Base-by-base conservation (phyloP, 108 stramenopile genomes). In the Schizochytrium sp. region DNA sequence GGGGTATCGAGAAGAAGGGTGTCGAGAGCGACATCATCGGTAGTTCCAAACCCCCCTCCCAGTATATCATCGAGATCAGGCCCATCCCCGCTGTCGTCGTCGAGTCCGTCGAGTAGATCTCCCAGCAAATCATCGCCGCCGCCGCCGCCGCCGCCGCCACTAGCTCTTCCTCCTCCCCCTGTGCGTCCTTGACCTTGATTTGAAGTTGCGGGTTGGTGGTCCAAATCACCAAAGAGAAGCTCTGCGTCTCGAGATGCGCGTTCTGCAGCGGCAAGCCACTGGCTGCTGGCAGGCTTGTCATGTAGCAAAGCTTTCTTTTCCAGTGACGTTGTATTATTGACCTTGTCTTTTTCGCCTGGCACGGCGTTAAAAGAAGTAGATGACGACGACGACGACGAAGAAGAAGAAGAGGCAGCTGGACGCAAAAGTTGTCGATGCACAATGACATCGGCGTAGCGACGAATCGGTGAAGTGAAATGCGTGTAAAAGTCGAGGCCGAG, bases 401-500 rank as follows among this genome's bases (percentile, higher is more conserved):
- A 34, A 4, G 8, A 47, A 43, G 21, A 28, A 29, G 23, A 29
- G 23, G 2, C 1, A 14, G 90, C 87, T 5, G 88, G 55, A 10
- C 88, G 90, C 18, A 95, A 88, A 14, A 95, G 93, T 72, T 93
- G 93, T 5, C 92, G 90, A 72, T 95, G 95, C 41, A 95, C 95
- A 4, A 88, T 72, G 5, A 92, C 89, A 60, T 90, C 91, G 43
- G 89, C 91, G 28, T 96, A 96, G 25, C 95, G 90, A 45, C 96
- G 90, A 87, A 97, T 97, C 10, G 96, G 96, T 43, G 94, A 94
- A 28, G 96, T 97, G 89, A 97, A 97, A 91, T 97, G 96, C 5
- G 96, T 97, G 92, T 97, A 97, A 53, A 92, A 89, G 29, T 91
- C 90, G 18, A 96, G 88, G 12, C 96, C 96, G 19, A 96, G 92